Conservation (phyloP, 108 stramenopile genomes). For the Phaeodactylum tricornutum region DNA sequence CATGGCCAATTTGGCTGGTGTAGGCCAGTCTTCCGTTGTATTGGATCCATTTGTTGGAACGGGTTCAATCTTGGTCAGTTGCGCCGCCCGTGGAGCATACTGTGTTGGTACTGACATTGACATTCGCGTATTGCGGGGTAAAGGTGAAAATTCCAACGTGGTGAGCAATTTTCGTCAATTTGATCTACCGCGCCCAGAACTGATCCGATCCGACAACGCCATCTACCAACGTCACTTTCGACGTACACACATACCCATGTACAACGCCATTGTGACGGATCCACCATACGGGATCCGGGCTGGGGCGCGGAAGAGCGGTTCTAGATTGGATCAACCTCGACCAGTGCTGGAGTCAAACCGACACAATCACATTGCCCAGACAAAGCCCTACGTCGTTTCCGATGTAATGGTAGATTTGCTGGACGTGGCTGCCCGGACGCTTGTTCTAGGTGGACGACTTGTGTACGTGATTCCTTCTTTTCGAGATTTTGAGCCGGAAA, state of each 20-base stretch:
- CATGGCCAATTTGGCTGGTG: conserved; percentile 87
- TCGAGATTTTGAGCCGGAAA: conserved; percentile 54
- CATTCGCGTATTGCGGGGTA: conserved; percentile 80
- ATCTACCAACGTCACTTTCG: conserved; percentile 79
- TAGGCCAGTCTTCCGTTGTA: conserved; percentile 41
- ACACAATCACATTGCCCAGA: conserved; percentile 89
- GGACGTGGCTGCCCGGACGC: conserved; percentile 71
- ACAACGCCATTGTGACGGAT: conserved; percentile 81
- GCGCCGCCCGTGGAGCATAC: conserved; percentile 81
- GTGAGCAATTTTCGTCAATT: conserved; percentile 84
- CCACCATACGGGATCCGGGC: conserved; percentile 91
- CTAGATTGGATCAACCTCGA: conserved; percentile 31
- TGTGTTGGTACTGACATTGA: conserved; percentile 95
- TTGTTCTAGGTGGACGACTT: conserved; percentile 64
- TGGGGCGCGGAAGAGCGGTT: conserved; percentile 82
- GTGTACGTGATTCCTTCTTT: conserved; percentile 86
- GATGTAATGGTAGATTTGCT: conserved; percentile 90
- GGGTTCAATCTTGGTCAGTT: conserved; percentile 86
- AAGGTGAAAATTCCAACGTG: conserved; percentile 44
- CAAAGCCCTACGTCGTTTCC: conserved; percentile 73
- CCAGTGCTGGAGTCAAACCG: conserved; percentile 72
- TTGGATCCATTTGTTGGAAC: conserved; percentile 98
- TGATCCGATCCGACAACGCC: conserved; percentile 85
- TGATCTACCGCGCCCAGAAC: conserved; percentile 81
- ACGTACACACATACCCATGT: conserved; percentile 33